Evolutionary conservation across 805 yeast genomes (phyloP).

Genomic region (Teunomyces kruisii): DNA sequence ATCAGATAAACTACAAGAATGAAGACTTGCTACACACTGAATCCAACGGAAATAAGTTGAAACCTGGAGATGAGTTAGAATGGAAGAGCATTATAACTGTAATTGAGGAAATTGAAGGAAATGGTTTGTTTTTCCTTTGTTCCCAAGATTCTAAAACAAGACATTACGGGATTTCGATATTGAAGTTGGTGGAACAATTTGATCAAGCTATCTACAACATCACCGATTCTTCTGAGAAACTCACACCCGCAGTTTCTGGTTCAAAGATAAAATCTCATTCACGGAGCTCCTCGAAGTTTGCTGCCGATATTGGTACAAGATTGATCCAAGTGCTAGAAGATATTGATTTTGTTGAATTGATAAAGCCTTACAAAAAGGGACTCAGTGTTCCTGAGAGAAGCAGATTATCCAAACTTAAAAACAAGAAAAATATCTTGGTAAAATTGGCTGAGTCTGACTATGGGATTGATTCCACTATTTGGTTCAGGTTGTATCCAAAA

Average conservation of each 20-base stretch:
- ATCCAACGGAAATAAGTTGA: constrained; percentile 13
- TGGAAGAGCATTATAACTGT: constrained; percentile 78
- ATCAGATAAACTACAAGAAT: constrained; percentile 45
- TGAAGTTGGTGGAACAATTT: constrained; percentile 79
- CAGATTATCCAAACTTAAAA: constrained; percentile 63
- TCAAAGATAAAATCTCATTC: constrained; percentile 39
- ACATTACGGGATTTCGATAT: constrained; percentile 69
- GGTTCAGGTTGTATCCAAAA: constrained; percentile 87
- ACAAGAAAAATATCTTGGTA: constrained; percentile 66
- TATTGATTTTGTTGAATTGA: constrained; percentile 63
- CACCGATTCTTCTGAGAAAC: constrained; percentile 22
- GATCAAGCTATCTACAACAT: constrained; percentile 74
- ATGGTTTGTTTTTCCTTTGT: constrained; percentile 87
- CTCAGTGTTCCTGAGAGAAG: constrained; percentile 76
- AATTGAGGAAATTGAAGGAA: constrained; percentile 94
- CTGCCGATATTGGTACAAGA: constrained; percentile 75
- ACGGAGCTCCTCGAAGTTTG: constrained; percentile 66
- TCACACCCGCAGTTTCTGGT: constrained; percentile 6
- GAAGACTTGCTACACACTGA: constrained; percentile 24
- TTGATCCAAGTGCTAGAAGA: constrained; percentile 74
- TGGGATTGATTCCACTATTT: constrained; percentile 94
- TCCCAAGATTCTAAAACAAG: constrained; percentile 81
- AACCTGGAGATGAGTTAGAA: constrained; percentile 61
- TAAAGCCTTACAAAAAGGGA: constrained; percentile 50
- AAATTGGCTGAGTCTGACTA: constrained; percentile 86